Evolutionary conservation across 768 basidiomycete species (phyloP).

Genomic region (Rubroboletus pulcherrimus): DNA sequence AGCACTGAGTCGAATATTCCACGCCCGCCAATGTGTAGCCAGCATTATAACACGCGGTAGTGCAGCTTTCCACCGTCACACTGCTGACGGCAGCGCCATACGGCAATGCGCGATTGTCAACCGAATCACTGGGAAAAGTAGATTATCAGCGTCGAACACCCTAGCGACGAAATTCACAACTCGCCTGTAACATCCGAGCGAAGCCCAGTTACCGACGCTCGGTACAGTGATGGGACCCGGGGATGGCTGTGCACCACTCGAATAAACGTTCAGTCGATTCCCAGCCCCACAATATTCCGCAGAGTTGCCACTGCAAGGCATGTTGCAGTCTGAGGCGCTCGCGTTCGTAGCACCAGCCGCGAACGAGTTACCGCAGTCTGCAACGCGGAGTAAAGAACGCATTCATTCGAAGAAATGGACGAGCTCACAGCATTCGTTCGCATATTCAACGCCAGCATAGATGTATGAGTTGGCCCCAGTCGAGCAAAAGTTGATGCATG

Average conservation of each 20-base stretch:
- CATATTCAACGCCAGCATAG: conserved; percentile 71
- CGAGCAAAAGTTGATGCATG: conserved; percentile 43
- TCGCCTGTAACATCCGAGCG: conserved; percentile 74
- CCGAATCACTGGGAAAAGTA: conserved; percentile 30
- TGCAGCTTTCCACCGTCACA: conserved; percentile 49
- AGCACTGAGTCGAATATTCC: conserved; percentile 48
- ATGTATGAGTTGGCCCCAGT: conserved; percentile 38
- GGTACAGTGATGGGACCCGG: conserved; percentile 49
- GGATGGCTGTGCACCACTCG: conserved; percentile 48
- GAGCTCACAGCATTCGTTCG: conserved; percentile 57
- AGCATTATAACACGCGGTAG: conserved; percentile 42
- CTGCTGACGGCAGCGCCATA: conserved; percentile 34
- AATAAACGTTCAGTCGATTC: conserved; percentile 57
- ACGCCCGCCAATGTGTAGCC: conserved; percentile 41
- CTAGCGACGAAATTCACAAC: conserved; percentile 4
- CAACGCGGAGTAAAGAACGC: background rate
- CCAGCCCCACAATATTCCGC: conserved; percentile 60
- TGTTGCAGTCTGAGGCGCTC: conserved; percentile 52
- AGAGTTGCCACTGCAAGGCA: conserved; percentile 57
- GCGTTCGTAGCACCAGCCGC: conserved; percentile 43
- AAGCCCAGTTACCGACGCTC: conserved; percentile 60
- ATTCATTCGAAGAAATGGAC: background rate
- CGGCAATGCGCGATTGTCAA: conserved; percentile 32
- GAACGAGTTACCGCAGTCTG: conserved; percentile 64
- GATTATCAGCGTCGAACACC: background rate